Conservation (phyloP, 768 basidiomycete genomes). For the Crucibulum laeve region DNA sequence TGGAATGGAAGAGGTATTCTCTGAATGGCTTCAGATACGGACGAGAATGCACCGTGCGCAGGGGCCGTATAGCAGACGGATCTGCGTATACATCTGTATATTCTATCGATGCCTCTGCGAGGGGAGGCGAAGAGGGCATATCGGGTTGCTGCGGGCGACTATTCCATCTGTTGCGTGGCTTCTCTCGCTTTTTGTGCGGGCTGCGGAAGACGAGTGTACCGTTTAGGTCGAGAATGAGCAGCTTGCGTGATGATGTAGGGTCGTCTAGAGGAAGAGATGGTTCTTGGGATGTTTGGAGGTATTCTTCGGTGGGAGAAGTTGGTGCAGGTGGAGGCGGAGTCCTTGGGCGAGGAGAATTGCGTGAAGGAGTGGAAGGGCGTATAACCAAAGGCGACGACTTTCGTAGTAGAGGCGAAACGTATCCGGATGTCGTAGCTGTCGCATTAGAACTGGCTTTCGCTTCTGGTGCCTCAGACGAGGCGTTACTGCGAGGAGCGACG, state of each 20-base stretch:
- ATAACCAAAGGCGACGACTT: not conserved
- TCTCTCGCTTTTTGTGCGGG: constrained; percentile 21
- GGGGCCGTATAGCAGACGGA: constrained; percentile 16
- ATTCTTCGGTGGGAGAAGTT: constrained; percentile 22
- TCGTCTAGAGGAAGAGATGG: constrained; percentile 21
- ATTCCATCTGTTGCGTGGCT: not conserved
- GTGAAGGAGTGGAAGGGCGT: not conserved
- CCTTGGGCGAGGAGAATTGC: not conserved
- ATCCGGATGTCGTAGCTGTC: no score
- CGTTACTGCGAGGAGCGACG: no score
- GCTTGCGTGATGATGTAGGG: constrained; percentile 41
- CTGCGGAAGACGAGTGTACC: constrained; percentile 69
- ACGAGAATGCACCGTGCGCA: constrained; percentile 46
- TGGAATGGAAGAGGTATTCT: constrained; percentile 56
- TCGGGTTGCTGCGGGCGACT: no score
- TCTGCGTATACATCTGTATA: constrained; percentile 17
- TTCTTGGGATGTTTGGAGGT: constrained; percentile 22
- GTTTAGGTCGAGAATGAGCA: constrained; percentile 73
- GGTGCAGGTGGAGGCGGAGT: constrained; percentile 8
- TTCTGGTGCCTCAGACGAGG: no score
- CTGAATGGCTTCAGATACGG: constrained; percentile 64
- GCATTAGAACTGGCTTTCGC: no score
- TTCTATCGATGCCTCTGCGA: constrained; percentile 1
- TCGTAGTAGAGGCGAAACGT: no score
- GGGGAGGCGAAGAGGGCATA: not conserved